phyloP scores from a whole-genome alignment of 164 flowering plant species.

The Aristolochia californica region DNA sequence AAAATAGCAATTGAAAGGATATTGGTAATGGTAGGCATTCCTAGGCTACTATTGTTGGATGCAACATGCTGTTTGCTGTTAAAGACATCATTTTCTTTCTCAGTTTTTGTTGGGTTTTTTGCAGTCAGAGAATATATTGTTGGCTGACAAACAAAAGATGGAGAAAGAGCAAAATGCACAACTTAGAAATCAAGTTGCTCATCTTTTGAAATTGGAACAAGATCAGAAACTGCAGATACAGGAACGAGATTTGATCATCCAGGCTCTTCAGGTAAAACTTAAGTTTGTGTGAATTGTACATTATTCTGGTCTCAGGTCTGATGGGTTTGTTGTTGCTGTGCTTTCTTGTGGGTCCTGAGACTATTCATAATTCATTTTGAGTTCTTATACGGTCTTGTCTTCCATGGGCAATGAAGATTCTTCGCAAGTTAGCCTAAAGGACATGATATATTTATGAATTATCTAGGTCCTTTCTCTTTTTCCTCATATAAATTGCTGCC shows the following conservation, averaged over 20 bases:
- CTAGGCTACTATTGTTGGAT: too few species aligned
- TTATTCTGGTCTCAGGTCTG: background rate
- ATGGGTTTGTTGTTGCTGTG: background rate
- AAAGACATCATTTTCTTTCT: background rate
- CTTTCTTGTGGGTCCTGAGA: background rate
- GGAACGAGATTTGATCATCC: conserved; percentile 61
- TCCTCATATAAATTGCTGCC: background rate
- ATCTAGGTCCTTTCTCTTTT: background rate
- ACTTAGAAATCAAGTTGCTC: conserved; percentile 81
- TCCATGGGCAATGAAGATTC: too few species aligned
- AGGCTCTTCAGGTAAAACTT: conserved; percentile 57
- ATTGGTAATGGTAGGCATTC: too few species aligned
- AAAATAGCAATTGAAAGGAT: too few species aligned
- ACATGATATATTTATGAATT: too few species aligned
- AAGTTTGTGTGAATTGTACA: background rate
- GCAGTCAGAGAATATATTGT: conserved; percentile 66
- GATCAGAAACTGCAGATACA: conserved; percentile 71
- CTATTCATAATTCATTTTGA: too few species aligned
- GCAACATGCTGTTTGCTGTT: background rate
- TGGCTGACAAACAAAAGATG: conserved; percentile 61
- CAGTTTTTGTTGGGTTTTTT: conserved; percentile 7
- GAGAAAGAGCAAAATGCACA: conserved; percentile 92
- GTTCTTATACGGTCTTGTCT: too few species aligned
- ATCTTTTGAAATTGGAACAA: conserved; percentile 69
- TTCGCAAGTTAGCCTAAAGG: too few species aligned